Evolutionary conservation across 306 rosid genomes (phyloP).

Genomic region (Trifolium fragiferum): DNA sequence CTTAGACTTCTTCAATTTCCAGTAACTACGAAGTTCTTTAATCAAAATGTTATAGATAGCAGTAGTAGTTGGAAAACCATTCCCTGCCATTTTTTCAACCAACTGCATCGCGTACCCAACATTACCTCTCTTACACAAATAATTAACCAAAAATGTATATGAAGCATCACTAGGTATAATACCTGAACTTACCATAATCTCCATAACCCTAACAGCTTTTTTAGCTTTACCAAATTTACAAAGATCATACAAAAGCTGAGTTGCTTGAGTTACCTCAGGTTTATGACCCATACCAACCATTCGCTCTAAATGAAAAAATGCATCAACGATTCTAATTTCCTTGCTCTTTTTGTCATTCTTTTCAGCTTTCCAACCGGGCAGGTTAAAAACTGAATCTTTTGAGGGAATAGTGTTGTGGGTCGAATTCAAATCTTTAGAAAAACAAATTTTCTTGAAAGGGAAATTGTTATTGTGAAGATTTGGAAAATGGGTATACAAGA

Average conservation of each 20-base stretch:
- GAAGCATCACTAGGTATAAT: constrained; percentile 74
- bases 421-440: constrained; percentile 69
- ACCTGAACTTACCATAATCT: constrained; percentile 78
- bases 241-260: constrained; percentile 87
- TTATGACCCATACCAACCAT: constrained; percentile 74
- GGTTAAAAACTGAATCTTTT: constrained; percentile 61
- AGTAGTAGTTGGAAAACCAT: constrained; percentile 67
- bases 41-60: constrained; percentile 75
- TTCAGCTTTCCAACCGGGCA: constrained; percentile 75
- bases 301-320: constrained; percentile 68
- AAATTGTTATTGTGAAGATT: constrained; percentile 46
- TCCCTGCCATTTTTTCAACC: constrained; percentile 82
- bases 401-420: constrained; percentile 68
- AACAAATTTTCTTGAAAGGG: constrained; percentile 55
- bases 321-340: constrained; percentile 64
- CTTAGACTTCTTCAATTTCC: constrained; percentile 71
- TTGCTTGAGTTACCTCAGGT: constrained; percentile 76
- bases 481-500: constrained; percentile 54
- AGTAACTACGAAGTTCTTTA: constrained; percentile 76
- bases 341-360: constrained; percentile 56
- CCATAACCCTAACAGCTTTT: constrained; percentile 73
- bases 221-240: constrained; percentile 70
- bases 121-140: constrained; percentile 78
- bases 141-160: constrained; percentile 68
- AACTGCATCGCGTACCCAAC: constrained; percentile 93